Evolutionary conservation across 768 basidiomycete species (phyloP), one percentile per base, ranked within the genome.

Genomic region (Amanita rimosa): DNA sequence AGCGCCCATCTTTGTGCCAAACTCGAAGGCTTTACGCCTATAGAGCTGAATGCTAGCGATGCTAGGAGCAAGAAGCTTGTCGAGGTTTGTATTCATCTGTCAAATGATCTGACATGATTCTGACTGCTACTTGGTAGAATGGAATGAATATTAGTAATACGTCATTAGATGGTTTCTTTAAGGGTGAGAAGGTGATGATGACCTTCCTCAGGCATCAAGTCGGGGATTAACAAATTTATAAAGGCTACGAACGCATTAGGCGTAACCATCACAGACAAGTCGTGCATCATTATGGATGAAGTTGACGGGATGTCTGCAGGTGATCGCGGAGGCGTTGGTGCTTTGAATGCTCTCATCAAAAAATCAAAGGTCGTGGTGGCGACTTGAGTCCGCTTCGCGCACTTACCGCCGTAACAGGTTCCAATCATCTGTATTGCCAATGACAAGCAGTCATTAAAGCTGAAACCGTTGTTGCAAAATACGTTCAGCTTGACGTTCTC

Each of bases 241-340:
- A 16, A 62, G 60, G 48, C 50, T 77, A 79, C 77, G 7, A 89
- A 86, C 53, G 76, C 79, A 1, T 67, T 78, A 1, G 93, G 86
- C 2, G 70, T 94, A 2, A 60, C 69, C 13, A 81, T 97, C 54
- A 92, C 86, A 0, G 78, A 86, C 56, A 79, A 73, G 61, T 78
- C 86, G 0, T 90, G 92, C 54, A 69, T 99, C 39, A 98, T 99
- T 61, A 97, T 99, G 95, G 96, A 99, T 58, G 96, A 99, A 62
- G 95, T 98, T 2, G 96, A 99, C 55, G 96, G 96, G 1, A 99
- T 98, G 94, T 95, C 92, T 4, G 88, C 89, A 3, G 96, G 96
- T 14, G 96, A 99, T 64, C 76, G 96, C 39, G 96, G 96, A 13
- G 96, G 96, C 48, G 89, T 98, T 1, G 95, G 91, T 19, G 96